phyloP scores from a whole-genome alignment of 164 flowering plant genomes.

The Brasenia schreberi region DNA sequence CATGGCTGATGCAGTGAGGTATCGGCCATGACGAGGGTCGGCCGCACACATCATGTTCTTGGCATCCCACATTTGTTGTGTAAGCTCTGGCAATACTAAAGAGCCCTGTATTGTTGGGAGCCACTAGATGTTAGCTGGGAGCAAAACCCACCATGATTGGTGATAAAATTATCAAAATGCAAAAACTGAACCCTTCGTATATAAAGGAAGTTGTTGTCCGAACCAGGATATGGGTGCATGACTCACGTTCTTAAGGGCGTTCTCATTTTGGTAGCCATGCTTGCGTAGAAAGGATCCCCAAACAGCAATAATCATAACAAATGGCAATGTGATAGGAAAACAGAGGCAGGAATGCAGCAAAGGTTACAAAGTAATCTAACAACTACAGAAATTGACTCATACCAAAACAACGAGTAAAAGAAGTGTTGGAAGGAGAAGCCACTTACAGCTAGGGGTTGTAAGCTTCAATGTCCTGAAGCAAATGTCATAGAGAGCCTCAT shows the following conservation, averaged over 20 bases:
- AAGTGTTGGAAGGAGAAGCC: too few relatives aligned
- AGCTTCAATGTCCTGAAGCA: background rate
- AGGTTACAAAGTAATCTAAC: background rate
- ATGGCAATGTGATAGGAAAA: too few relatives aligned
- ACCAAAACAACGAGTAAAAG: background rate
- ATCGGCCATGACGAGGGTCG: conserved; percentile 1
- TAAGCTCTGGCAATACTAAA: background rate
- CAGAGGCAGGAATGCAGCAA: background rate
- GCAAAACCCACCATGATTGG: conserved; percentile 3
- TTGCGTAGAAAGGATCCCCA: too few relatives aligned
- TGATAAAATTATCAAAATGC: too few relatives aligned
- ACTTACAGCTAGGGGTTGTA: background rate
- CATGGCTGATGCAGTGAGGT: conserved; percentile 1
- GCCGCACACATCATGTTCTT: conserved; percentile 2
- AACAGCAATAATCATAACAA: too few relatives aligned
- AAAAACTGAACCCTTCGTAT: too few relatives aligned
- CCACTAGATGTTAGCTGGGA: background rate
- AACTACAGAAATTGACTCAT: background rate
- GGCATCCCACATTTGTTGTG: conserved; percentile 3
- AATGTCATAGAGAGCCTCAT: conserved; percentile 1
- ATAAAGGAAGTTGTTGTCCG: too few relatives aligned
- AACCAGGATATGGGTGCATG: too few relatives aligned
- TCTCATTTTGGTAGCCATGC: too few relatives aligned
- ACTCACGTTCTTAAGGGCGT: too few relatives aligned
- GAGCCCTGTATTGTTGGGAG: background rate